Percentiles rank a stretch among this genome's conserved stretches.
These are phyloP conservation scores for Lipomyces kockii DNA, from an alignment of 805 yeast species.

Conservation along the genomic window DNA sequence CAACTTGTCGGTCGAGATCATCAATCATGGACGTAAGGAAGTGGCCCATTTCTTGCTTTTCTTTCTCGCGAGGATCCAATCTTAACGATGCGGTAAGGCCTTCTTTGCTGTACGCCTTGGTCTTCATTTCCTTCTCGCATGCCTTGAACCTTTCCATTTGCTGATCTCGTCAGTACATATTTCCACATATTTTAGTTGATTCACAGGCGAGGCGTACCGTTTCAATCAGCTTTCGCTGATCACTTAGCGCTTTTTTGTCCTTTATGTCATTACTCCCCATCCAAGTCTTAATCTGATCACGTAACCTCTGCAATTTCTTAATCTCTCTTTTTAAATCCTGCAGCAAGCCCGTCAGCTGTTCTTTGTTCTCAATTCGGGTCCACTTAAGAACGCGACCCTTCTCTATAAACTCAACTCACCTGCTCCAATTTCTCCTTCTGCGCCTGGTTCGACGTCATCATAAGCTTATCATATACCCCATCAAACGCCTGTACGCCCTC, in stretches of 20 bases:
- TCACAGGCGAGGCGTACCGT: slow-evolving; percentile 38
- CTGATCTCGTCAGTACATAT: slow-evolving; percentile 24
- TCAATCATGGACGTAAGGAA: slow-evolving; percentile 76
- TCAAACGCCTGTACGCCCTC: slow-evolving; percentile 91
- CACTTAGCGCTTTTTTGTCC: slow-evolving; percentile 80
- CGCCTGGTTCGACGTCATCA: slow-evolving; percentile 76
- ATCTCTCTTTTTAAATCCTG: slow-evolving; percentile 88
- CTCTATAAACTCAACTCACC: slow-evolving; percentile 23
- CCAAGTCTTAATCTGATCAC: slow-evolving; percentile 97
- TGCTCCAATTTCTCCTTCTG: slow-evolving; percentile 93
- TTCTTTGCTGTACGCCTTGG: slow-evolving; percentile 92
- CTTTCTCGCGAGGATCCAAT: slow-evolving; percentile 79
- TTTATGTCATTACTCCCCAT: slow-evolving; percentile 87
- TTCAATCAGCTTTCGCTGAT: slow-evolving; percentile 69
- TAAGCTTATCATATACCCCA: slow-evolving; percentile 81
- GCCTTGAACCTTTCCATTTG: slow-evolving; percentile 97
- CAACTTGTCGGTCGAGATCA: slow-evolving; percentile 80
- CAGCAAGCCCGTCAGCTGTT: slow-evolving; percentile 1
- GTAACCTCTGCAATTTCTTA: slow-evolving; percentile 86
- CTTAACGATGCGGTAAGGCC: slow-evolving; percentile 75
- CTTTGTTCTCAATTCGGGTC: background rate
- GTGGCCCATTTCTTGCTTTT: slow-evolving; percentile 70
- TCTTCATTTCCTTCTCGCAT: slow-evolving; percentile 89
- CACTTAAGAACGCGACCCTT: background rate
- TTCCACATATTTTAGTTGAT: background rate